Evolutionary conservation across 2,329 filamentous ascomycete species (phyloP).

Genomic region (Sporothrix luriei): DNA sequence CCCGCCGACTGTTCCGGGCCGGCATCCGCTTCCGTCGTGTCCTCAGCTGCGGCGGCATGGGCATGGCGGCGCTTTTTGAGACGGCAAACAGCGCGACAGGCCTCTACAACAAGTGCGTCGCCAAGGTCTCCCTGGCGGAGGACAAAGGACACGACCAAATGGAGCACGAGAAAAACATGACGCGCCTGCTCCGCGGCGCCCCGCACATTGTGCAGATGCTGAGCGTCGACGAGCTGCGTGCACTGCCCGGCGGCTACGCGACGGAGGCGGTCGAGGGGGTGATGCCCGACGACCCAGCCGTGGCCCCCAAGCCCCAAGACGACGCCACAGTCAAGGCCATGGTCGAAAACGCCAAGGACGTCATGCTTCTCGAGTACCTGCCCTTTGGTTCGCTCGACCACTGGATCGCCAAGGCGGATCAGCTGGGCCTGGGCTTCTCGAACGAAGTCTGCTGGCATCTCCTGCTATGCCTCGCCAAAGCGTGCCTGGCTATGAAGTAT

Average conservation of each 20-base stretch:
- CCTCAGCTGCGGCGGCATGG: constrained; percentile 33
- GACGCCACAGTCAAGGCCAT: not conserved
- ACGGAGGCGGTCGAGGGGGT: constrained; percentile 2
- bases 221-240: constrained; percentile 26
- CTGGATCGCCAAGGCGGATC: constrained; percentile 28
- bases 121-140: constrained; percentile 28
- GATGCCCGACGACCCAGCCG: constrained; percentile 21
- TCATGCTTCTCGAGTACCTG: constrained; percentile 33
- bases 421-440: not conserved
- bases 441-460: constrained; percentile 34
- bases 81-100: constrained; percentile 17
- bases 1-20: constrained; percentile 3
- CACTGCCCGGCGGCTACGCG: constrained; percentile 12
- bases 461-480: constrained; percentile 35
- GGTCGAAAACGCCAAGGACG: not conserved
- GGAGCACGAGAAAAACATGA: constrained; percentile 7
- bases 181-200: constrained; percentile 20
- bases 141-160: not conserved
- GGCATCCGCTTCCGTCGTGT: constrained; percentile 34
- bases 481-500: constrained; percentile 34
- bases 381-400: constrained; percentile 27
- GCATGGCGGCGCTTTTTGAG: constrained; percentile 34
- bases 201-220: constrained; percentile 31
- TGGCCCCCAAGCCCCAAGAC: not conserved
- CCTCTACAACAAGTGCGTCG: constrained; percentile 32